Conservation (phyloP, 331 rosid genomes). For the Pyracantha coccinea region DNA sequence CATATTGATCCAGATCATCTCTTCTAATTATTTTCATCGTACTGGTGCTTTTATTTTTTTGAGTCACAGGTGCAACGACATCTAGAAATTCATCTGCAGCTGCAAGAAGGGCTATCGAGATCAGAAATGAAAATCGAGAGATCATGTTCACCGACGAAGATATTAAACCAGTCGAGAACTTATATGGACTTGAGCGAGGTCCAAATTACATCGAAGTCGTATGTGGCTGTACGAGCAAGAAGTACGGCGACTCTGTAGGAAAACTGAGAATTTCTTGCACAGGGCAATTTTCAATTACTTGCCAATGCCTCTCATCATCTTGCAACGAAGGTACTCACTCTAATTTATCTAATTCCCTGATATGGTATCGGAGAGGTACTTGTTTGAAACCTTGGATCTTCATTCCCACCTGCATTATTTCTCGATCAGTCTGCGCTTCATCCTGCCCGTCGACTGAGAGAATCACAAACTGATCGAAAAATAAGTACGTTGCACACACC, state of each 20-base stretch:
- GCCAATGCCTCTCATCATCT: constrained; percentile 13
- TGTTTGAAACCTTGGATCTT: too few species aligned
- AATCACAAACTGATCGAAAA: too few species aligned
- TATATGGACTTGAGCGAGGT: constrained; percentile 17
- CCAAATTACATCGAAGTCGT: constrained; percentile 22
- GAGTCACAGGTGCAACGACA: not conserved
- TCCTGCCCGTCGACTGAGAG: too few species aligned
- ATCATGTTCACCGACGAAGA: constrained; percentile 22
- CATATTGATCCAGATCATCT: not conserved
- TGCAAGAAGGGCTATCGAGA: not conserved
- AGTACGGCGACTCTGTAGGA: constrained; percentile 23
- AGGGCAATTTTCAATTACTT: constrained; percentile 30
- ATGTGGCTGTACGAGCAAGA: constrained; percentile 41
- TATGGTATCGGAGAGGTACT: too few species aligned
- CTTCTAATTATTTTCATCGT: not conserved
- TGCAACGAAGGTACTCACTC: constrained; percentile 12
- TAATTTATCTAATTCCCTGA: not conserved
- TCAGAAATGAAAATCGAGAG: not conserved
- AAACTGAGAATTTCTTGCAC: constrained; percentile 16
- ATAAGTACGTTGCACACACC: too few species aligned
- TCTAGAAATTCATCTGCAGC: not conserved
- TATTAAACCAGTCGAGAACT: not conserved
- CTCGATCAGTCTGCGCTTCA: too few species aligned
- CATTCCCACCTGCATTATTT: too few species aligned
- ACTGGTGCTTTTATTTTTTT: not conserved